Conservation (phyloP, 768 basidiomycete genomes). For the Strobilomyces dryophilus region DNA sequence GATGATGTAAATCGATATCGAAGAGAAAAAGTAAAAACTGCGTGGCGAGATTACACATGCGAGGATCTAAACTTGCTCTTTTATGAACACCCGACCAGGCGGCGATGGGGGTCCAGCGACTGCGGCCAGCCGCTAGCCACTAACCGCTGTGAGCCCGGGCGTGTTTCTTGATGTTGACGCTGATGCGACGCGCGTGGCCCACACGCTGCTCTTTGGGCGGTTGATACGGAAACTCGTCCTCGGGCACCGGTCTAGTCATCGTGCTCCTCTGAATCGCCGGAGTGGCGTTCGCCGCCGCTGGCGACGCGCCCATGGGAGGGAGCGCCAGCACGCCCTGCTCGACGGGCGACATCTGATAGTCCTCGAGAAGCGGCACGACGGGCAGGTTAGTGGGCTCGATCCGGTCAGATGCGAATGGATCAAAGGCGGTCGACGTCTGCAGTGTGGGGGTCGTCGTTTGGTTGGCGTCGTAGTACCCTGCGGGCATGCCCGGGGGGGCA, state of each 20-base stretch:
- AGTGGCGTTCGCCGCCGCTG: neutral
- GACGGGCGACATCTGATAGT: constrained; percentile 3
- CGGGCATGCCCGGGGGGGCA: constrained; percentile 3
- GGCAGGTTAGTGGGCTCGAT: constrained; percentile 10
- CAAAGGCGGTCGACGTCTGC: constrained; percentile 9
- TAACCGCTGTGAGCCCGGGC: constrained; percentile 9
- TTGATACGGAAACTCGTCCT: constrained; percentile 30
- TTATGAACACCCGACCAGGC: neutral
- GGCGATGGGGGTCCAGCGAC: neutral
- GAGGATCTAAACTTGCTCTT: neutral
- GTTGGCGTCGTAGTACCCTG: constrained; percentile 1
- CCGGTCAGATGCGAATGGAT: constrained; percentile 20
- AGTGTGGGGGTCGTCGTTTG: neutral
- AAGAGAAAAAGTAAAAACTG: too few species aligned
- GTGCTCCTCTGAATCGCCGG: neutral
- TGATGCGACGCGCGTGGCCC: constrained; percentile 40
- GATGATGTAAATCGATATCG: too few species aligned
- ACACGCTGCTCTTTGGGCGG: constrained; percentile 30
- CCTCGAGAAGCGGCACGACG: constrained; percentile 6
- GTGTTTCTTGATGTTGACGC: constrained; percentile 33
- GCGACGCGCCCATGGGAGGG: neutral
- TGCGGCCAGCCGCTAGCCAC: neutral
- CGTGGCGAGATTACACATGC: neutral
- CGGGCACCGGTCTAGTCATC: neutral
- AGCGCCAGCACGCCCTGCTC: neutral